These are phyloP conservation scores for Helicocarpus griseus DNA, from an alignment of 2,329 filamentous ascomycete species.

Conservation along the genomic window DNA sequence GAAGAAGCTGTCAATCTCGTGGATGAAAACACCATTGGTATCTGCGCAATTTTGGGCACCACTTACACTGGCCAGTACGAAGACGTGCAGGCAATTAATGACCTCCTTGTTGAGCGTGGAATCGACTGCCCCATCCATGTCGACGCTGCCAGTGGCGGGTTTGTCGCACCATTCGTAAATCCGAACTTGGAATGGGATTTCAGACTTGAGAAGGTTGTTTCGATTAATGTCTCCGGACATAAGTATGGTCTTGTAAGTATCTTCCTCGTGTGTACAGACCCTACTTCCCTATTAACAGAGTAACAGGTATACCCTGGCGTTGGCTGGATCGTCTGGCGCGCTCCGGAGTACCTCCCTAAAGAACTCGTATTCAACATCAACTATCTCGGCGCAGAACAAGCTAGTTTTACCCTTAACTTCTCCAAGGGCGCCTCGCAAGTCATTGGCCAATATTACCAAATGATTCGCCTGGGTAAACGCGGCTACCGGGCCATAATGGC, in stretches of 20 bases:
- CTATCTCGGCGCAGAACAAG: conserved; percentile 91
- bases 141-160: conserved; percentile 84
- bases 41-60: conserved; percentile 81
- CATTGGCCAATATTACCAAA: conserved; percentile 94
- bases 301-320: conserved; percentile 70
- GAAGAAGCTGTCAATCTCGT: conserved; percentile 51
- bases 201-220: conserved; percentile 75
- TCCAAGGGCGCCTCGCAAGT: conserved; percentile 90
- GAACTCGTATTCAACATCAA: conserved; percentile 99
- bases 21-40: conserved; percentile 73
- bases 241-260: conserved; percentile 56
- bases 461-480: conserved; percentile 86
- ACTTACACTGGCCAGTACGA: conserved; percentile 97
- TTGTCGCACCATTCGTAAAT: conserved; percentile 83
- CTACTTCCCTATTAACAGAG: neutral
- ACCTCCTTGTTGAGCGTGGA: conserved; percentile 63
- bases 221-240: conserved; percentile 90
- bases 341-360: conserved; percentile 70
- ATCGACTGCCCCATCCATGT: conserved; percentile 86
- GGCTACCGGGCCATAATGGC: conserved; percentile 90
- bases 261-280: neutral
- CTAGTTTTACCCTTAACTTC: conserved; percentile 95
- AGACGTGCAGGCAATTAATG: conserved; percentile 84
- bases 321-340: conserved; percentile 87
- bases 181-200: conserved; percentile 88